Evolutionary conservation across 2,329 filamentous ascomycete species (phyloP).

Genomic region (Pseudogymnoascus pannorum): DNA sequence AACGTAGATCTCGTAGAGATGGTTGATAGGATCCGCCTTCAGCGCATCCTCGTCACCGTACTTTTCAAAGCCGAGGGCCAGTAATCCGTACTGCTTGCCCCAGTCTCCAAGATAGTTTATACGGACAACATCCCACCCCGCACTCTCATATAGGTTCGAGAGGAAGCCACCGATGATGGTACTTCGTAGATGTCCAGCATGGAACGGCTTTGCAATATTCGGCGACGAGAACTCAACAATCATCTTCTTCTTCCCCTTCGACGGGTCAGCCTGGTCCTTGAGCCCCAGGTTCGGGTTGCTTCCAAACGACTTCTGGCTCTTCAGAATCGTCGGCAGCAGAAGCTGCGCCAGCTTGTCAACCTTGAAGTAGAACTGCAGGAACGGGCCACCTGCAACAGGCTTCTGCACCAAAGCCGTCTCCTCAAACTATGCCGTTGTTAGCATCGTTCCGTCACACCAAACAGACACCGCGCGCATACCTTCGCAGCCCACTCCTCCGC

Average conservation of each 20-base stretch:
- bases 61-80: slow-evolving; percentile 67
- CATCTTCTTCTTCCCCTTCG: slow-evolving; percentile 40
- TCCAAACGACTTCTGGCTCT: slow-evolving; percentile 55
- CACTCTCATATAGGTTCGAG: slow-evolving; percentile 58
- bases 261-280: slow-evolving; percentile 53
- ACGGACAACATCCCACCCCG: slow-evolving; percentile 63
- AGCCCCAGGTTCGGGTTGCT: slow-evolving; percentile 54
- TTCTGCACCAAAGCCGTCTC: slow-evolving; percentile 64
- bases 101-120: slow-evolving; percentile 76
- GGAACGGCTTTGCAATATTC: slow-evolving; percentile 80
- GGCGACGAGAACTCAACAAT: slow-evolving; percentile 80
- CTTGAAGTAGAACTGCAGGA: slow-evolving; percentile 76
- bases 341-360: slow-evolving; percentile 55
- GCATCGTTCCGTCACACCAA: neutral
- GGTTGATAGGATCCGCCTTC: slow-evolving; percentile 67
- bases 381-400: slow-evolving; percentile 59
- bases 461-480: slow-evolving; percentile 34
- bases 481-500: slow-evolving; percentile 55
- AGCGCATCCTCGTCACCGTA: slow-evolving; percentile 70
- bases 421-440: slow-evolving; percentile 49
- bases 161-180: slow-evolving; percentile 72
- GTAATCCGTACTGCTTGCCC: slow-evolving; percentile 64
- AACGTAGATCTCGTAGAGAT: slow-evolving; percentile 76
- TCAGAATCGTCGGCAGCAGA: slow-evolving; percentile 62
- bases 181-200: slow-evolving; percentile 66